Conservation (phyloP, 768 basidiomycete genomes). For the Holtermannia corniformis region DNA sequence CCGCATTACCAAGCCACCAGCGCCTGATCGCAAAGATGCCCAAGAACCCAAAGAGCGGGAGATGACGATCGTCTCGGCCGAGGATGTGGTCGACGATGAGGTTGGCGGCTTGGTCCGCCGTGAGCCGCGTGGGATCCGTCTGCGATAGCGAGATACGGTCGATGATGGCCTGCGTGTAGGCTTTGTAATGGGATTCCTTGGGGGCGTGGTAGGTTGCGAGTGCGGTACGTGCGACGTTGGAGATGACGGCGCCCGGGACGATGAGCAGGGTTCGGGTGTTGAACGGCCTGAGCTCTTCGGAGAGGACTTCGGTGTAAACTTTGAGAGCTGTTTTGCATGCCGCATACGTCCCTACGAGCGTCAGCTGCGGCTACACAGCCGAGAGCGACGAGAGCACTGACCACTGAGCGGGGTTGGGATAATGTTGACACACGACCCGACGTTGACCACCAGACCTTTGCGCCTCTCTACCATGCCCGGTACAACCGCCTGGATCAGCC, state of each 20-base stretch:
- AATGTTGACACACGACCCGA: constrained; percentile 1
- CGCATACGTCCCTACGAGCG: background rate
- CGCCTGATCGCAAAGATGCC: background rate
- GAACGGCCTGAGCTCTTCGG: background rate
- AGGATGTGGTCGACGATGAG: background rate
- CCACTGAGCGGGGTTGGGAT: background rate
- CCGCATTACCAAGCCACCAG: background rate
- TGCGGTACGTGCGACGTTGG: constrained; percentile 1
- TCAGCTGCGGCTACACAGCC: too few relatives aligned
- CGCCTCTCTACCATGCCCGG: background rate
- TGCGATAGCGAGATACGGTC: background rate
- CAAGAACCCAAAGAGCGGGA: background rate
- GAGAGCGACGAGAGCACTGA: too few relatives aligned
- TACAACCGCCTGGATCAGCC: background rate
- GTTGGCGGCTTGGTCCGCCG: background rate
- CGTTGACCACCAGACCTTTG: constrained; percentile 1
- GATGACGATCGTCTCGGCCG: background rate
- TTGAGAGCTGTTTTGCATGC: constrained; percentile 1
- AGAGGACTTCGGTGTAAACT: background rate
- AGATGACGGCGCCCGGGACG: background rate
- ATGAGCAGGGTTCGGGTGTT: background rate
- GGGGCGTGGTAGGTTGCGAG: background rate
- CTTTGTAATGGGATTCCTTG: background rate
- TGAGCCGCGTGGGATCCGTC: background rate
- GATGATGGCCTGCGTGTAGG: background rate